Evolutionary conservation across 2,329 filamentous ascomycete species (phyloP).

Genomic region (Eutypa lata): DNA sequence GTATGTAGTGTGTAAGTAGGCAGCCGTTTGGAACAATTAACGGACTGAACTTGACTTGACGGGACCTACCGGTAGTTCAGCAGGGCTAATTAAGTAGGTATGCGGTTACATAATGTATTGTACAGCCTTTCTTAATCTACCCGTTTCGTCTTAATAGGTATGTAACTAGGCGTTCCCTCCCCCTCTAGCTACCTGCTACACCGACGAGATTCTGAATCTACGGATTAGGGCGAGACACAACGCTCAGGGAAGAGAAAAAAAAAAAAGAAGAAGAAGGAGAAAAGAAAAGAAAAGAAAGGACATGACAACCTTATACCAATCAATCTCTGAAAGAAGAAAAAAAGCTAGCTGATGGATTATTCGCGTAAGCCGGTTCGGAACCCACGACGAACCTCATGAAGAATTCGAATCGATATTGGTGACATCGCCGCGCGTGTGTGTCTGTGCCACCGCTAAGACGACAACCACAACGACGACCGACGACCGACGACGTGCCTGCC

Average conservation of each 20-base stretch:
- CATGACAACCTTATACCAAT: conserved; percentile 2
- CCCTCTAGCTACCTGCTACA: too few relatives aligned
- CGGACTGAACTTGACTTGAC: neutral
- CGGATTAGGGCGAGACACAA: too few relatives aligned
- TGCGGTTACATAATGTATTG: neutral
- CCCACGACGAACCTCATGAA: conserved; percentile 24
- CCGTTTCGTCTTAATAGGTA: neutral
- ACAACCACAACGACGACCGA: too few relatives aligned
- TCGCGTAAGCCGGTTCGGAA: conserved; percentile 6
- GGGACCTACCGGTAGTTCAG: neutral
- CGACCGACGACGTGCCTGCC: conserved; percentile 6
- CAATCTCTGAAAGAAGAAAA: conserved; percentile 4
- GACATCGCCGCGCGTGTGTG: conserved; percentile 23
- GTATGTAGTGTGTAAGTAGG: too few relatives aligned
- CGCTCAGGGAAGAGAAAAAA: too few relatives aligned
- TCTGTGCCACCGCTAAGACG: conserved; percentile 19
- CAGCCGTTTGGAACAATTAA: too few relatives aligned
- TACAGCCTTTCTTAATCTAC: neutral
- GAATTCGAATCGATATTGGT: conserved; percentile 23
- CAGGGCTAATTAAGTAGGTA: neutral
- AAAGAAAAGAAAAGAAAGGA: neutral
- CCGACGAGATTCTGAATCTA: too few relatives aligned
- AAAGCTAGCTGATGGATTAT: conserved; percentile 17
- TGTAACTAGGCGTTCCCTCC: too few relatives aligned
- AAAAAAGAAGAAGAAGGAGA: neutral